phyloP scores from a whole-genome alignment of 768 basidiomycete genomes.

The Mycena indigotica region DNA sequence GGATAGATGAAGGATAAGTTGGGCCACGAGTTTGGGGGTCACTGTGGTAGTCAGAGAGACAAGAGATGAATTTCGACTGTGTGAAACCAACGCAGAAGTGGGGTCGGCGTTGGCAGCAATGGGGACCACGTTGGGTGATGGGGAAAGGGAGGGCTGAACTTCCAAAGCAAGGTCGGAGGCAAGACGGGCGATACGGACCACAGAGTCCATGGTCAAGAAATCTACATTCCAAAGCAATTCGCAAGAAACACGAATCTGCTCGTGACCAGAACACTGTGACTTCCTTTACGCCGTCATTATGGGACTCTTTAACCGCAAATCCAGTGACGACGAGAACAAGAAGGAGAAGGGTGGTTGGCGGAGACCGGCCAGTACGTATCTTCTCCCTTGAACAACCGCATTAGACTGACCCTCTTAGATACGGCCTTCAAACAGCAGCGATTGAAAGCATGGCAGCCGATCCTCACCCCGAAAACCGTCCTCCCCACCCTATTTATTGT shows the following conservation, averaged over 20 bases:
- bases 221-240: background rate
- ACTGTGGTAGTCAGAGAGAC: slow-evolving; percentile 61
- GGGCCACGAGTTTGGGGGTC: slow-evolving; percentile 53
- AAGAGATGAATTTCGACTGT: slow-evolving; percentile 44
- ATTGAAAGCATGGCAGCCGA: slow-evolving; percentile 99
- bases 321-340: slow-evolving; percentile 56
- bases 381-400: slow-evolving; percentile 12
- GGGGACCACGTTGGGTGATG: slow-evolving; percentile 46
- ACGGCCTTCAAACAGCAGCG: slow-evolving; percentile 99
- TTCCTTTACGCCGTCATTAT: no score
- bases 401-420: slow-evolving; percentile 52
- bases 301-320: slow-evolving; percentile 63
- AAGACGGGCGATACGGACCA: slow-evolving; percentile 72
- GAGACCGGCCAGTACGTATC: slow-evolving; percentile 74
- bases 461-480: slow-evolving; percentile 96
- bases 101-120: slow-evolving; percentile 70
- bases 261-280: no score
- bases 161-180: slow-evolving; percentile 70
- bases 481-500: slow-evolving; percentile 95
- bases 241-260: slow-evolving; percentile 5
- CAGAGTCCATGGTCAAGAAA: slow-evolving; percentile 33
- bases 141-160: slow-evolving; percentile 40
- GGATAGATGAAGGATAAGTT: slow-evolving; percentile 68
- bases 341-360: slow-evolving; percentile 88
- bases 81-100: slow-evolving; percentile 56